Percentiles rank a stretch among this genome's conserved stretches.
phyloP scores from a whole-genome alignment of 257 asterid genomes.

The Buddleja alternifolia region DNA sequence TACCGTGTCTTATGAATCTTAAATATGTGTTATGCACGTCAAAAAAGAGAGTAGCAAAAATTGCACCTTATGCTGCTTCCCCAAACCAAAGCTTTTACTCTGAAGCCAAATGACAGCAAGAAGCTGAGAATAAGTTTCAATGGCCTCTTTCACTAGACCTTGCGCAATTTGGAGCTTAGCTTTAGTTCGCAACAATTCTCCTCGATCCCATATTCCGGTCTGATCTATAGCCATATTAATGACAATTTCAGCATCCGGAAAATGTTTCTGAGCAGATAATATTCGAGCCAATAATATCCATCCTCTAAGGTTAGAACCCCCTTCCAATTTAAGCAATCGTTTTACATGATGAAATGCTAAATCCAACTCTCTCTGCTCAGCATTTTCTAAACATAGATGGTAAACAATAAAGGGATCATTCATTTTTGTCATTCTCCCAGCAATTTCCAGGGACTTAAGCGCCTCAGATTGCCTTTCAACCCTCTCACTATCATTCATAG shows the following conservation, averaged over 20 bases:
- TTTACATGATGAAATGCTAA: conserved; percentile 67
- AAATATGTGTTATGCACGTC: conserved; percentile 18
- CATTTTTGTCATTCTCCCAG: conserved; percentile 58
- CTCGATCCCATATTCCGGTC: conserved; percentile 86
- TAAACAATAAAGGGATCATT: conserved; percentile 59
- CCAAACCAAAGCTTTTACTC: conserved; percentile 57
- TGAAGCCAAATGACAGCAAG: conserved; percentile 83
- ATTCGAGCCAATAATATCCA: conserved; percentile 80
- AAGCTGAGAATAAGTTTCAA: conserved; percentile 71
- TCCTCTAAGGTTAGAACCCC: conserved; percentile 61
- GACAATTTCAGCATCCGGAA: conserved; percentile 60
- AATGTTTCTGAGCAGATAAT: conserved; percentile 78
- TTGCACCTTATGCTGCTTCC: conserved; percentile 56
- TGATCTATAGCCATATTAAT: conserved; percentile 73
- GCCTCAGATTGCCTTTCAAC: conserved; percentile 59
- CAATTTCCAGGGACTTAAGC: conserved; percentile 67
- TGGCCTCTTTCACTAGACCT: conserved; percentile 69
- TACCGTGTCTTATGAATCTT: not conserved
- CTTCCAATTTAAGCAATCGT: conserved; percentile 65
- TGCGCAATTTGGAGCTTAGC: conserved; percentile 83
- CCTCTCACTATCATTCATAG: conserved; percentile 51
- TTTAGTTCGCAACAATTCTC: conserved; percentile 74
- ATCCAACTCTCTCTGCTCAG: conserved; percentile 90
- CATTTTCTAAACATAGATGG: conserved; percentile 73
- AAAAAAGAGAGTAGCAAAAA: conserved; percentile 19